These are phyloP conservation scores for Xylariales sp. DNA, from an alignment of 2,329 filamentous ascomycete species.

Conservation along the genomic window DNA sequence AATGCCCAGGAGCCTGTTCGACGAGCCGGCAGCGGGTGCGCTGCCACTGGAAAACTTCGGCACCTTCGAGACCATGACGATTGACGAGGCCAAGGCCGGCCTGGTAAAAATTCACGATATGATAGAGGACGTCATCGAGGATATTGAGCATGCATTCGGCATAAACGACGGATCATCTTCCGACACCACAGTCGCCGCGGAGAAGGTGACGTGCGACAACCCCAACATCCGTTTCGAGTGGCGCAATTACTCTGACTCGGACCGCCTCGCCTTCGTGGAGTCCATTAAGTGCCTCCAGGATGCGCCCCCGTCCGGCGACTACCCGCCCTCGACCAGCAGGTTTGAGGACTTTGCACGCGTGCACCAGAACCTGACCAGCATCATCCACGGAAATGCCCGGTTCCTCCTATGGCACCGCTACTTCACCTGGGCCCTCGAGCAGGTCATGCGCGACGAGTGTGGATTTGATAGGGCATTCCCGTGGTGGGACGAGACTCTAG, in stretches of 20 bases:
- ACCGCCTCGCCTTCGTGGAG: constrained; percentile 22
- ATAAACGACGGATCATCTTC: background rate
- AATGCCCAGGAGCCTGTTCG: background rate
- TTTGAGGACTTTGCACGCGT: constrained; percentile 28
- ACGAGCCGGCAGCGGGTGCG: background rate
- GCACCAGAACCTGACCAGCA: constrained; percentile 24
- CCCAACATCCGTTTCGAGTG: constrained; percentile 24
- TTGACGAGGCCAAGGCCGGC: constrained; percentile 6
- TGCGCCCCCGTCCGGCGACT: constrained; percentile 19
- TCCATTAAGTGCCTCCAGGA: constrained; percentile 24
- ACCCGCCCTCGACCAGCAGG: constrained; percentile 19
- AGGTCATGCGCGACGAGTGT: constrained; percentile 25
- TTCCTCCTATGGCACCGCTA: constrained; percentile 29
- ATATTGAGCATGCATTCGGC: background rate
- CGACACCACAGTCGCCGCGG: background rate
- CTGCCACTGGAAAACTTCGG: constrained; percentile 2
- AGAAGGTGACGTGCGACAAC: constrained; percentile 13
- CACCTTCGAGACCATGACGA: constrained; percentile 4
- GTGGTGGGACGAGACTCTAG: constrained; percentile 30
- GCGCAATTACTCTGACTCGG: constrained; percentile 22
- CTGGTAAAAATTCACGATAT: background rate
- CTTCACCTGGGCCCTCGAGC: constrained; percentile 24
- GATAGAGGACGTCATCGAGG: background rate
- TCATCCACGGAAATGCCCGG: constrained; percentile 25
- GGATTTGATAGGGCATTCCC: constrained; percentile 23